Evolutionary conservation across 768 basidiomycete genomes (phyloP), one percentile per base, ranked within the genome.

Genomic region (Kwoniella dejecticola): DNA sequence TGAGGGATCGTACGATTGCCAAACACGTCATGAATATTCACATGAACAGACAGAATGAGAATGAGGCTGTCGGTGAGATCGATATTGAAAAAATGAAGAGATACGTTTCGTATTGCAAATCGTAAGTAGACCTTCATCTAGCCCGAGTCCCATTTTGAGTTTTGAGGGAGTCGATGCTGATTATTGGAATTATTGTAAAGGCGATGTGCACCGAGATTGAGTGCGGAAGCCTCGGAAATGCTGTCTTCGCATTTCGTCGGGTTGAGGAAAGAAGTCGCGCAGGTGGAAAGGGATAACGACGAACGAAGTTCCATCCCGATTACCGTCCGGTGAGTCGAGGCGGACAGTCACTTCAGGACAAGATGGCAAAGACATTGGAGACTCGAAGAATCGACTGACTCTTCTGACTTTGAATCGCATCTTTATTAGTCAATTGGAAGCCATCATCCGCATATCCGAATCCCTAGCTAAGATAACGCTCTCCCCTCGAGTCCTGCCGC

Each of bases 11-110:
- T 91, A 89, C 87, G 76, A 94, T 98, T 68, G 96, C 95, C 7
- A 90, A 88, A 77, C 93, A 98, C 74, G 94, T 99, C 66, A 92
- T 99, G 90, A 94, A 92, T 78, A 89, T 96, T 47, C 96, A 99
- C 77, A 96, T 97, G 92, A 95, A 95, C 79, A 84, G 91, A 55
- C 86, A 88, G 12, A 90, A 87, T 67, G 88, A 86, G 42, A 86
- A 88, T 8, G 86, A 90, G 52, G 83, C 82, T 4, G 83, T 86
- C 1, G 95, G 91, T 5, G 96, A 99, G 80, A 90, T 99, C 57
- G 88, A 90, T 67, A 83, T 98, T 40, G 96, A 96, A 74, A 95
- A 93, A 82, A 99, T 99, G 96, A 97, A 94, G 82, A 85, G 91
- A 53, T 99, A 90, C 72, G 89, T 98, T 62, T 86, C 93, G 10